phyloP scores from a whole-genome alignment of 192 early-diverging fungal species.

The Coemansia nantahalensis region DNA sequence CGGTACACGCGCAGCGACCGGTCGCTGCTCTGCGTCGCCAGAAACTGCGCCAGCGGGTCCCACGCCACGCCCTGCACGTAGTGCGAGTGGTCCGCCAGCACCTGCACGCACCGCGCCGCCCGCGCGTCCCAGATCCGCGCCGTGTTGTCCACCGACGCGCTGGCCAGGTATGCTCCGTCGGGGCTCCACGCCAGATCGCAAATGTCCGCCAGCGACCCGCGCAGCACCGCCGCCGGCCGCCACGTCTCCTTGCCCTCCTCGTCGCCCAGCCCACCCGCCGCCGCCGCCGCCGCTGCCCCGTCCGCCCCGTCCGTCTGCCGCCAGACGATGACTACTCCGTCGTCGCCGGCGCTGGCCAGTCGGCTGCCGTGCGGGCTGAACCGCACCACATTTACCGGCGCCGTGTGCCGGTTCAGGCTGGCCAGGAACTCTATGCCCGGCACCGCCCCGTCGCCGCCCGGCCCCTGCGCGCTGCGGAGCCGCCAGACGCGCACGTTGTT shows the following conservation, averaged over 20 bases:
- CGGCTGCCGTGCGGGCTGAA: slow-evolving; percentile 73
- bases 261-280: slow-evolving; percentile 1
- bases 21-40: slow-evolving; percentile 93
- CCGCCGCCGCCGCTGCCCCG: not conserved
- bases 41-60: slow-evolving; percentile 85
- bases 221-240: slow-evolving; percentile 66
- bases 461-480: slow-evolving; percentile 13
- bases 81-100: slow-evolving; percentile 79
- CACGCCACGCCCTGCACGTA: slow-evolving; percentile 97
- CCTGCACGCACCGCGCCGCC: slow-evolving; percentile 69
- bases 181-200: slow-evolving; percentile 96
- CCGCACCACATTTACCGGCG: slow-evolving; percentile 89
- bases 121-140: slow-evolving; percentile 81
- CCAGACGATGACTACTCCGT: slow-evolving; percentile 89
- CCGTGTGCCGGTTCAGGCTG: slow-evolving; percentile 79
- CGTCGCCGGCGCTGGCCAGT: slow-evolving; percentile 90
- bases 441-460: slow-evolving; percentile 19
- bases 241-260: slow-evolving; percentile 67
- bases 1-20: slow-evolving; percentile 59
- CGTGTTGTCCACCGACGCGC: slow-evolving; percentile 86
- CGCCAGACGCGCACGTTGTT: slow-evolving; percentile 76
- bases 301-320: slow-evolving; percentile 53
- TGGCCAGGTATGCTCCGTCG: slow-evolving; percentile 72
- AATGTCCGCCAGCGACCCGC: slow-evolving; percentile 77
- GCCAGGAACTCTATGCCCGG: slow-evolving; percentile 75